Conservation (phyloP, 208 protist species). For the Trypanosoma mega region DNA sequence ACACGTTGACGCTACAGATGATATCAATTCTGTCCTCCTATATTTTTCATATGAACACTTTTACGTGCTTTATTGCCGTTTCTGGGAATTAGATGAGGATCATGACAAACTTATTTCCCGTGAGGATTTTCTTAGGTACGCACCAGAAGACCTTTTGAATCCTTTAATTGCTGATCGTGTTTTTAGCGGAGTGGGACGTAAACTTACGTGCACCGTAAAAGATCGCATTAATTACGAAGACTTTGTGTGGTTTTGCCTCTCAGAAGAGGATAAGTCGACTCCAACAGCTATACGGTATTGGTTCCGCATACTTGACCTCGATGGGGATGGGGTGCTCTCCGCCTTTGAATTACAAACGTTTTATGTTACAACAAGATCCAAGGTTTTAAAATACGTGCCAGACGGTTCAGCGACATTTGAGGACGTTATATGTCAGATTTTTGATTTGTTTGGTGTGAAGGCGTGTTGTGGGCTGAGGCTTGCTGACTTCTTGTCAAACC, state of each 20-base stretch:
- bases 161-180: constrained; percentile 76
- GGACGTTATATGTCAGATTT: constrained; percentile 93
- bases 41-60: constrained; percentile 99
- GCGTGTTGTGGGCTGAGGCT: constrained; percentile 64
- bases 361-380: constrained; percentile 86
- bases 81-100: constrained; percentile 97
- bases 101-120: constrained; percentile 91
- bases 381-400: constrained; percentile 62
- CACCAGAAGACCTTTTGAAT: constrained; percentile 77
- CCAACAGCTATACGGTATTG: constrained; percentile 92
- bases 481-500: constrained; percentile 83
- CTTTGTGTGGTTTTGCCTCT: constrained; percentile 96
- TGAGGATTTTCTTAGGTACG: constrained; percentile 88
- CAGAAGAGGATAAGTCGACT: constrained; percentile 95
- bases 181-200: constrained; percentile 63
- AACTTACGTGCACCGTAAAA: constrained; percentile 34
- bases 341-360: constrained; percentile 93
- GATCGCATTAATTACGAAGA: constrained; percentile 91
- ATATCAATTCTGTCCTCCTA: constrained; percentile 90
- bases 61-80: constrained; percentile 99
- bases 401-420: constrained; percentile 80
- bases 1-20: constrained; percentile 78
- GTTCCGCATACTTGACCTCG: constrained; percentile 93
- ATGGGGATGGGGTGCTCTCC: constrained; percentile 94
- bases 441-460: constrained; percentile 89